Percentiles rank a stretch among this genome's conserved stretches.
Evolutionary conservation across 2,329 filamentous ascomycete genomes (phyloP).

Genomic region (Aspergillus brunneoviolaceus): DNA sequence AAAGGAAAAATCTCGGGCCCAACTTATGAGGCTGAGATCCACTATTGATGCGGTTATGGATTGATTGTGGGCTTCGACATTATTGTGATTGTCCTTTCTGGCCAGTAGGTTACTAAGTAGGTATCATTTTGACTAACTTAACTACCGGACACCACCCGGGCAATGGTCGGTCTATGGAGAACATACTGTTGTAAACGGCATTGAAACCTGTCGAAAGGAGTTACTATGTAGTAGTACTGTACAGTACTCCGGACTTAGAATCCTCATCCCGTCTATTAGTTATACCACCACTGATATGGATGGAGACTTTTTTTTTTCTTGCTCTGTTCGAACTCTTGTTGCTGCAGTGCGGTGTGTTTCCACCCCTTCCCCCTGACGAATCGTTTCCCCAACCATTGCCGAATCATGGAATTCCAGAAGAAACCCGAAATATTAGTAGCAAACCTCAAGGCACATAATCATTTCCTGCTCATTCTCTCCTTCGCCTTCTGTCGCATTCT

Average conservation of each 20-base stretch:
- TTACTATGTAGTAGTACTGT: not conserved
- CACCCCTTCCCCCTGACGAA: not conserved
- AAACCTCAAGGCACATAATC: not conserved
- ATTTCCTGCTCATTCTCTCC: not conserved
- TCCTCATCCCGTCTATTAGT: not conserved
- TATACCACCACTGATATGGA: not conserved
- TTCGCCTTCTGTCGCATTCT: not conserved
- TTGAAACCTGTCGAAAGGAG: not conserved
- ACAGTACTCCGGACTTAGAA: not conserved
- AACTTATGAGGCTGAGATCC: constrained; percentile 9
- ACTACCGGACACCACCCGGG: not conserved
- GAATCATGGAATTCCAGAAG: constrained; percentile 3
- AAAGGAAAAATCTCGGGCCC: constrained; percentile 6
- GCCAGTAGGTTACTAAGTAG: too few species aligned
- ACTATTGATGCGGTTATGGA: not conserved
- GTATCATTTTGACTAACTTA: not conserved
- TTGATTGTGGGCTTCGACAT: not conserved
- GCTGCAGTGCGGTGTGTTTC: not conserved
- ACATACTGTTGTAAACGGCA: not conserved
- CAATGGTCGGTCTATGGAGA: not conserved
- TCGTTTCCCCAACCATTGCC: not conserved
- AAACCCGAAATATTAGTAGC: not conserved
- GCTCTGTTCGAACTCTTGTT: not conserved
- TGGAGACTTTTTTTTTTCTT: not conserved
- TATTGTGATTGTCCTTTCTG: not conserved